phyloP scores from a whole-genome alignment of 2,329 filamentous ascomycete species.

The Ambrosiella cleistominuta region DNA sequence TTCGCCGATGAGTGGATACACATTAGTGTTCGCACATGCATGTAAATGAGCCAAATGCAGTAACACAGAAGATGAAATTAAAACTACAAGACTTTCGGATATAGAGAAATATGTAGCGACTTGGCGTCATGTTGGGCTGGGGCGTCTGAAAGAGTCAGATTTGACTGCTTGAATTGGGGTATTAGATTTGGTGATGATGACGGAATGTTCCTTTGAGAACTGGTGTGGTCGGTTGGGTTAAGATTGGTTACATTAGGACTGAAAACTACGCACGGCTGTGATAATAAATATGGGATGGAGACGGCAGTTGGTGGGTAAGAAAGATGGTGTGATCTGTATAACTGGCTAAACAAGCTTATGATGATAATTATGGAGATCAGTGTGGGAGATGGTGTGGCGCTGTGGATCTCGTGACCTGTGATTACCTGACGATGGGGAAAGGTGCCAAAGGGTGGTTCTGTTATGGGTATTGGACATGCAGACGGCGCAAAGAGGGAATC shows the following conservation, averaged over 20 bases:
- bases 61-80: not conserved
- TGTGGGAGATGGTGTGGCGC: too few species aligned
- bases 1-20: not conserved
- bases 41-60: not conserved
- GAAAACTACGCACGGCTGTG: not conserved
- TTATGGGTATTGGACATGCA: not conserved
- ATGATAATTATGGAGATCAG: not conserved
- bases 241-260: not conserved
- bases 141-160: too few species aligned
- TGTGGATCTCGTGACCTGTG: too few species aligned
- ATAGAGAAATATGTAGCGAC: not conserved
- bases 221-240: not conserved
- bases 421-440: not conserved
- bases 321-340: not conserved
- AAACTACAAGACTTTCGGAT: not conserved
- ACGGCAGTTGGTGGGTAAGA: not conserved
- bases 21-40: not conserved
- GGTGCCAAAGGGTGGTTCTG: not conserved
- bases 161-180: too few species aligned
- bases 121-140: too few species aligned
- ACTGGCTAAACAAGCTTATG: not conserved
- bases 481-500: not conserved
- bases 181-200: too few species aligned
- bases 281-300: not conserved
- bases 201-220: too few species aligned